phyloP scores from a whole-genome alignment of 805 yeast species.

The Metschnikowia colocasiae region DNA sequence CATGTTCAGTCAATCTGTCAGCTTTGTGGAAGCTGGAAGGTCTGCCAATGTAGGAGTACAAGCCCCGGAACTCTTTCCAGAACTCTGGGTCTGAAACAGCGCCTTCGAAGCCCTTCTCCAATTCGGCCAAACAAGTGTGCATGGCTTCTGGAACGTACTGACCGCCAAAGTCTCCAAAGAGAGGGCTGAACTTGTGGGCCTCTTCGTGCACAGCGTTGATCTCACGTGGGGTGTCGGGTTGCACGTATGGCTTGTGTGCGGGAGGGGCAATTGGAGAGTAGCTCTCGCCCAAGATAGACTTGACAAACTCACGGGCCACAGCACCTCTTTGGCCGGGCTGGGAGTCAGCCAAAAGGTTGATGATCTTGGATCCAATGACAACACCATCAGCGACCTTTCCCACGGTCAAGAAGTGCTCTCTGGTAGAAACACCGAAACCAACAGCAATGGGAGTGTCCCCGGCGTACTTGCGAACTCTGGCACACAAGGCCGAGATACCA shows the following conservation, averaged over 20 bases:
- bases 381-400: slow-evolving; percentile 89
- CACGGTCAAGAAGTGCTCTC: slow-evolving; percentile 81
- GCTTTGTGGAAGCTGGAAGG: slow-evolving; percentile 93
- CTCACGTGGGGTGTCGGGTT: slow-evolving; percentile 23
- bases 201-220: slow-evolving; percentile 46
- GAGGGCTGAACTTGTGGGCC: slow-evolving; percentile 63
- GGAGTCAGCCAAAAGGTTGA: slow-evolving; percentile 66
- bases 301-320: slow-evolving; percentile 63
- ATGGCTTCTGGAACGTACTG: slow-evolving; percentile 97
- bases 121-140: slow-evolving; percentile 84
- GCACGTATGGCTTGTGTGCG: slow-evolving; percentile 17
- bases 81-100: slow-evolving; percentile 87
- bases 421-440: slow-evolving; percentile 94
- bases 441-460: slow-evolving; percentile 73
- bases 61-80: slow-evolving; percentile 86
- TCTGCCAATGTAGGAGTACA: slow-evolving; percentile 92
- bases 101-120: slow-evolving; percentile 81
- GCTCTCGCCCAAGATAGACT: slow-evolving; percentile 62
- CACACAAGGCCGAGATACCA: slow-evolving; percentile 64
- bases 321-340: slow-evolving; percentile 56
- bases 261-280: slow-evolving; percentile 29
- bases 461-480: slow-evolving; percentile 72
- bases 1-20: slow-evolving; percentile 80
- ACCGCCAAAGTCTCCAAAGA: slow-evolving; percentile 96
- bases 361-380: slow-evolving; percentile 87